Base-by-base conservation (phyloP, 169 alveolate genomes). In the Plasmodium falciparum region DNA sequence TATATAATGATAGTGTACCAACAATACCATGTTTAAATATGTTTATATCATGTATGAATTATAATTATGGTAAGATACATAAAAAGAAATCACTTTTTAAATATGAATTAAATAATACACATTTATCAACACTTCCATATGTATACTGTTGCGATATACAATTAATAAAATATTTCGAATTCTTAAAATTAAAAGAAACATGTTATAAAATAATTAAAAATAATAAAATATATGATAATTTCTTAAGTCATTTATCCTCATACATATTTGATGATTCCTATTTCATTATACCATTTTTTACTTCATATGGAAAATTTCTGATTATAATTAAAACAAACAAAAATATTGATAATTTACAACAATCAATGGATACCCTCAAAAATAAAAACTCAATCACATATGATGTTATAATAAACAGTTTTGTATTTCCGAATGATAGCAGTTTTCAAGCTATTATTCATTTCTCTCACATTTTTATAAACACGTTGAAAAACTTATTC, bases 391-490 rank as follows among this genome's bases (percentile, higher is more conserved):
- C 56, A 1, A 33, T 69, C 24, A 69, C 91, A 9, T 83, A 83
- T 69, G 91, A 83, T 39, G 69, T 83, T 13, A 58, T 83, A 5
- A 83, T 83, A 69, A 83, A 54, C 50, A 83, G 91, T 26, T 83
- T 83, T 83, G 85, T 70, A n/a, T 83, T 52, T 24, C 91, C 91
- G 1, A 83, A 83, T 83, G 85, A 73, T 39, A 83, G 66, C 49
- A 69, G 91, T 45, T 83, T 83, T 26, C 91, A 83, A 54, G 91
- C 91, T 24, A 83, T 83, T 69, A 62, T 83, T 69, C 91, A 83
- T 69, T 58, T 83, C 59, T 83, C 91, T 13, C 73, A 83, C 29
- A 33, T 83, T 26, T 83, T 83, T 47, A 69, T 83, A 83, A 83
- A 83, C 26, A 54, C 73, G 0, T 56, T 83, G 26, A 56, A 50